Percentiles rank a stretch among this genome's conserved stretches.
phyloP scores from a whole-genome alignment of 1,139 yeast species.

The Candida pseudoviswanathii region DNA sequence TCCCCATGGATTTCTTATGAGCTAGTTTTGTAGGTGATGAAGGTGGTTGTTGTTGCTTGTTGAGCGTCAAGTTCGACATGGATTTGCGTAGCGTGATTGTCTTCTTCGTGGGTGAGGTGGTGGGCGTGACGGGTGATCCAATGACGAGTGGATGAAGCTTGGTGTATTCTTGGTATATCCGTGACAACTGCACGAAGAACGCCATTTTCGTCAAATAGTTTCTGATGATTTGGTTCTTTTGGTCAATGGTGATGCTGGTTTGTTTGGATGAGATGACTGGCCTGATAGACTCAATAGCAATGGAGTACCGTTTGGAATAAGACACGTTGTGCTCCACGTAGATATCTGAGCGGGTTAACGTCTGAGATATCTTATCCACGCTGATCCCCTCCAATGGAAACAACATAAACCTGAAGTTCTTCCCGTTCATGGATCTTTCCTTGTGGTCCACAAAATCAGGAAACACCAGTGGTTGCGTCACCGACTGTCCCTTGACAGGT shows the following conservation, averaged over 20 bases:
- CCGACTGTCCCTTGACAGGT: conserved; percentile 20
- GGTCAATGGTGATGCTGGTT: conserved; percentile 28
- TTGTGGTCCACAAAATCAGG: conserved; percentile 32
- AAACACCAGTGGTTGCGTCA: conserved; percentile 14
- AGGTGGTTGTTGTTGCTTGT: neutral
- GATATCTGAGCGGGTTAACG: conserved; percentile 36
- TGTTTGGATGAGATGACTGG: conserved; percentile 22
- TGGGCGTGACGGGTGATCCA: conserved; percentile 7
- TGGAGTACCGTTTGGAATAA: conserved; percentile 19
- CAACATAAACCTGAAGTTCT: conserved; percentile 42
- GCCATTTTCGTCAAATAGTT: conserved; percentile 54
- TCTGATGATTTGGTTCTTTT: conserved; percentile 47
- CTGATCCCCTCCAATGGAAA: conserved; percentile 46
- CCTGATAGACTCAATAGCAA: conserved; percentile 23
- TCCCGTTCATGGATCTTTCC: conserved; percentile 20
- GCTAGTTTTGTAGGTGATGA: conserved; percentile 18
- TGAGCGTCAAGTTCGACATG: conserved; percentile 2
- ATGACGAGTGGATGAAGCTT: conserved; percentile 19
- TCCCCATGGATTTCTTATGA: conserved; percentile 21
- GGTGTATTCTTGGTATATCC: conserved; percentile 47
- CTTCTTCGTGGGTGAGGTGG: conserved; percentile 11
- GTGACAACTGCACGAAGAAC: conserved; percentile 60
- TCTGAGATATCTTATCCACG: conserved; percentile 39
- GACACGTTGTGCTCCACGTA: conserved; percentile 50
- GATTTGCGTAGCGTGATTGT: conserved; percentile 4